Evolutionary conservation across 805 yeast species (phyloP), one percentile per base, ranked within the genome.

Genomic region (Cyberlindnera mississippiensis): DNA sequence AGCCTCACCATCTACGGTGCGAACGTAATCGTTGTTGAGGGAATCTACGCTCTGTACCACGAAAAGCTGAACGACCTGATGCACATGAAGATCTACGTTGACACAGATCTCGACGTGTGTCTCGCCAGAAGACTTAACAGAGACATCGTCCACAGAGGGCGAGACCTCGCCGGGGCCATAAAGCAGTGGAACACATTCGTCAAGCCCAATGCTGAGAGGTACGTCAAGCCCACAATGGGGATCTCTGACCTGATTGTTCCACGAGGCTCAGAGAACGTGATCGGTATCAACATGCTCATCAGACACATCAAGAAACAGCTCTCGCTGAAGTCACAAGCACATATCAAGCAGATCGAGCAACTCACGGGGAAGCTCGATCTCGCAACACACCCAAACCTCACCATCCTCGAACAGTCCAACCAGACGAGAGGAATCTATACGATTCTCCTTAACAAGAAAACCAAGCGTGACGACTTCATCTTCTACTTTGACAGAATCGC

Each of bases 81-180:
- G 83, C 95, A 91, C 55, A 70, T 88, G 45, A 91, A 85, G 62
- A 77, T 91, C 15, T 93, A 80, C 60, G 97, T 93, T 3, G 97
- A 91, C 52, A 93, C 97, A 3, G 98, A 90, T 56, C 69, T 89
- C 51, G 99, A 93, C 59, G 76, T 91, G 13, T 93, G 99, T 62
- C 71, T 93, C 52, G 90, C 96, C 4, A 72, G 99, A 55, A 71
- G 99, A 53, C 67, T 93, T 33, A 78, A 86, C 4, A 72, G 99
- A 56, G 99, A 93, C 60, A 89, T 88, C 40, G 71, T 85, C 12
- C 80, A 82, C 46, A 70, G 99, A 46, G 96, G 95, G 1, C 69
- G 99, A 45, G 96, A 90, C 53, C 67, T 90, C 28, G 70, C 66
- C 4, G 95, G 96, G 1, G 84, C 90, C 14, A 72, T 93, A 45